Base-by-base conservation (phyloP, 441 rosid genomes). In the Jatropha podagrica region DNA sequence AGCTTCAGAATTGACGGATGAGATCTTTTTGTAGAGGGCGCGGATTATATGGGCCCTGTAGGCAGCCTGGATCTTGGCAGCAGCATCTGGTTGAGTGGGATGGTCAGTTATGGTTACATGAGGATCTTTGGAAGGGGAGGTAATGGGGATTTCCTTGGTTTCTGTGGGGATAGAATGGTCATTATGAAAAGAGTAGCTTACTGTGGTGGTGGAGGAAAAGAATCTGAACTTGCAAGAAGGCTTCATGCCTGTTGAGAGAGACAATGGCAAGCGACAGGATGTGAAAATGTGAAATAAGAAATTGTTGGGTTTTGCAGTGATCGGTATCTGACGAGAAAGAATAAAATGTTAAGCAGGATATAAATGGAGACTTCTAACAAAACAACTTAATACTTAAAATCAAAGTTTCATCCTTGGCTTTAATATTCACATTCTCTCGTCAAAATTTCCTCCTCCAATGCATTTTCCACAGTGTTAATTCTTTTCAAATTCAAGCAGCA, bases 61-160 rank as follows among this genome's bases (percentile, higher is more conserved):
- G 49, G 79, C 82, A 0, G 95, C 81, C 46, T 92, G 97, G 85
- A 94, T 92, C 82, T 85, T 79, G 74, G 88, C 38, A 76, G 97
- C 95, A 17, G 83, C 80, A 5, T 86, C 54, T 23, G 77, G 68
- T 40, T 81, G 81, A 74, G 90, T 73, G 59, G 76, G 73, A 64
- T 75, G 78, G 76, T 66, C 46, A 58, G 58, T 59, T 73, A 80
- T 72, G 44, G 84, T 77, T 44, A 76, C 64, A 52, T 0, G 0
- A 42, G 74, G 20, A 4, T 38, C 74, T 52, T 37, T 26, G 55
- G 73, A 3, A 76, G 76, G 7, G 52, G 73, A 63, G 52, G 74
- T 78, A 41, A 79, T 71, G 68, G 85, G 90, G 63, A 81, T 72
- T 80, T 82, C 77, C 67, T 26, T 73, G 67, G 84, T 75, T 32